phyloP scores from a whole-genome alignment of 306 rosid species.

The Quercus berberidifolia region DNA sequence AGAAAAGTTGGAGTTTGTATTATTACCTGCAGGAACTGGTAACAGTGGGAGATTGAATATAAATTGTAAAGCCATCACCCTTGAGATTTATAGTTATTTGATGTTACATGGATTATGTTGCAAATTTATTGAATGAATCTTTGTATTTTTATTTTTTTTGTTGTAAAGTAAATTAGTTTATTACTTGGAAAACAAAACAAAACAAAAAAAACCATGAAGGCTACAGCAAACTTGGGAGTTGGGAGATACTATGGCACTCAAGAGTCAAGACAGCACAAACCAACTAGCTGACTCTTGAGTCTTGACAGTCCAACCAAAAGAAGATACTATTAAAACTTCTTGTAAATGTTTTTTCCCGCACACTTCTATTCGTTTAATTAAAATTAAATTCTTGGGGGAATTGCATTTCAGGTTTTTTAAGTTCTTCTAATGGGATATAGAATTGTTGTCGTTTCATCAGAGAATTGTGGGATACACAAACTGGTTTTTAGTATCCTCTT shows the following conservation, averaged over 20 bases:
- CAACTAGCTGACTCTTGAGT: too few relatives aligned
- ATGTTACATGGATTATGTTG: slow-evolving; percentile 28
- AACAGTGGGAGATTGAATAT: slow-evolving; percentile 27
- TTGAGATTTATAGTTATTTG: slow-evolving; percentile 30
- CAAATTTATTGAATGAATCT: slow-evolving; percentile 24
- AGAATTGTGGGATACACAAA: too few relatives aligned
- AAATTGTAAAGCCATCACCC: slow-evolving; percentile 32
- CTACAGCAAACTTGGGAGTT: background rate
- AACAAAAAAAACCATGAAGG: background rate
- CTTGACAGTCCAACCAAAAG: background rate
- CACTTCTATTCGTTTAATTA: too few relatives aligned
- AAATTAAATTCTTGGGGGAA: too few relatives aligned
- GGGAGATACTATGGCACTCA: background rate
- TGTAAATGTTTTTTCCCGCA: too few relatives aligned
- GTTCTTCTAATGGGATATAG: too few relatives aligned
- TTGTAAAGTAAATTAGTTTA: background rate
- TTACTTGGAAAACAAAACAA: background rate
- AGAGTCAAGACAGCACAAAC: too few relatives aligned
- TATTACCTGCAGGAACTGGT: slow-evolving; percentile 28
- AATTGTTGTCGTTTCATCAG: too few relatives aligned
- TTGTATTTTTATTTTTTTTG: background rate
- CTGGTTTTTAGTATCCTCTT: too few relatives aligned
- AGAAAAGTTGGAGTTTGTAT: slow-evolving; percentile 12
- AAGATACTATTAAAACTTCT: too few relatives aligned
- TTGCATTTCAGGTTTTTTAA: too few relatives aligned